A percentile compares a stretch with the other conserved stretches of the same genome.
phyloP scores from a whole-genome alignment of 2,329 filamentous ascomycete genomes.

The Epicoccum nigrum region DNA sequence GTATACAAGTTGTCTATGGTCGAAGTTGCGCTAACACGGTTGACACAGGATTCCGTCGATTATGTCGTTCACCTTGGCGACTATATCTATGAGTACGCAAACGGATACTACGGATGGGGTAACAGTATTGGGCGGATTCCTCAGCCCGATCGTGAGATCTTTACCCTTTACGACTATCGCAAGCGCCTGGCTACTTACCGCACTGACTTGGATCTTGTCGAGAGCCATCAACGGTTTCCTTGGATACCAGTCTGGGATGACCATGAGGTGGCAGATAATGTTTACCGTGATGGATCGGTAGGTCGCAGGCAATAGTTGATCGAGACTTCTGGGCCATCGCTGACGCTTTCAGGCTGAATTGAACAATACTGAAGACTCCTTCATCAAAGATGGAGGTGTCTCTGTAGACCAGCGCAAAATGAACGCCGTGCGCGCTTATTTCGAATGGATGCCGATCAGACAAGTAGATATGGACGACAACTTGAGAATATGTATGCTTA shows the following conservation, averaged over 20 bases:
- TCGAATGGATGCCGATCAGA: conserved; percentile 54
- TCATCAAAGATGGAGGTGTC: conserved; percentile 48
- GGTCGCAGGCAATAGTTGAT: background rate
- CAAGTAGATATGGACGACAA: conserved; percentile 55
- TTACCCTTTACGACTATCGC: conserved; percentile 53
- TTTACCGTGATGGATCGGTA: conserved; percentile 49
- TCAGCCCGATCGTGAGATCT: conserved; percentile 46
- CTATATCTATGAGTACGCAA: conserved; percentile 53
- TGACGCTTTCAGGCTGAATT: conserved; percentile 32
- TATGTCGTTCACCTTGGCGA: conserved; percentile 52
- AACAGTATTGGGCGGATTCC: conserved; percentile 41
- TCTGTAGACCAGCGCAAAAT: conserved; percentile 54
- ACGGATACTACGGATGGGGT: conserved; percentile 47
- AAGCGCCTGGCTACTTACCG: conserved; percentile 49
- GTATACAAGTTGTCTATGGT: conserved; percentile 29
- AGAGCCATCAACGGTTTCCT: conserved; percentile 49
- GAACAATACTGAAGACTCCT: conserved; percentile 54
- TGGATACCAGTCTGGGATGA: conserved; percentile 58
- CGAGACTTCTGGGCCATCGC: conserved; percentile 41
- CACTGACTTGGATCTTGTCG: conserved; percentile 50
- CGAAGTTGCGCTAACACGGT: background rate
- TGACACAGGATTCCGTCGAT: conserved; percentile 42
- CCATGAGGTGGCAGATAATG: conserved; percentile 51
- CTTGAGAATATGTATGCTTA: conserved; percentile 51
- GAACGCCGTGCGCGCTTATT: conserved; percentile 54